Percentiles rank a stretch among this genome's conserved stretches.
phyloP scores from a whole-genome alignment of 768 basidiomycete species.

The Auricularia sp. region DNA sequence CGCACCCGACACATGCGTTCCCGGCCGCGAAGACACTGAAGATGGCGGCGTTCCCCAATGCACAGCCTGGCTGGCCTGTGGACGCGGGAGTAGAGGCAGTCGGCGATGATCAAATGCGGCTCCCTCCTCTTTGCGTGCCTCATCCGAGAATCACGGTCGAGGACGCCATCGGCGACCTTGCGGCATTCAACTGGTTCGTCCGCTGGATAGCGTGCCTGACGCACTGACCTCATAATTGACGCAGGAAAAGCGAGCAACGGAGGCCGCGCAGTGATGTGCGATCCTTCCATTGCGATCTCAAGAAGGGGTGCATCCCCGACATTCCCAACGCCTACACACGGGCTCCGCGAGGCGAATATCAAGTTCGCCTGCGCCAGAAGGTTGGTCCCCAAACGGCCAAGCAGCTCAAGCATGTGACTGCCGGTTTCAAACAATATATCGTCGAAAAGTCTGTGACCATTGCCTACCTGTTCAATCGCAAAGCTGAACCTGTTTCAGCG shows the following conservation, averaged over 20 bases:
- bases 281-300: background rate
- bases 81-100: background rate
- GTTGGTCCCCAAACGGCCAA: background rate
- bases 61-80: background rate
- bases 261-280: background rate
- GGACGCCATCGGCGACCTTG: conserved; percentile 68
- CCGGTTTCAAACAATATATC: conserved; percentile 36
- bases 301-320: background rate
- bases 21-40: conserved; percentile 22
- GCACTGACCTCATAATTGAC: background rate
- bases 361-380: conserved; percentile 1
- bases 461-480: background rate
- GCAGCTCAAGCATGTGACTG: conserved; percentile 51
- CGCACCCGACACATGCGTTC: conserved; percentile 48
- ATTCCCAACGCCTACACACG: background rate
- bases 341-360: background rate
- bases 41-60: background rate
- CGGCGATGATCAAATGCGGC: conserved; percentile 1
- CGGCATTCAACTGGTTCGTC: conserved; percentile 58
- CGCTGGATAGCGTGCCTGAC: background rate
- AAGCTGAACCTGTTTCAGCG: conserved; percentile 27
- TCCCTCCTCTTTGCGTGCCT: conserved; percentile 39
- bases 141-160: conserved; percentile 50
- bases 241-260: background rate
- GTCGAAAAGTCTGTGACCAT: conserved; percentile 43